Percentiles rank a stretch among this genome's conserved stretches.
Evolutionary conservation across 1,284 basidiomycete genomes (phyloP).

Genomic region (Moesziomyces globuligerus): DNA sequence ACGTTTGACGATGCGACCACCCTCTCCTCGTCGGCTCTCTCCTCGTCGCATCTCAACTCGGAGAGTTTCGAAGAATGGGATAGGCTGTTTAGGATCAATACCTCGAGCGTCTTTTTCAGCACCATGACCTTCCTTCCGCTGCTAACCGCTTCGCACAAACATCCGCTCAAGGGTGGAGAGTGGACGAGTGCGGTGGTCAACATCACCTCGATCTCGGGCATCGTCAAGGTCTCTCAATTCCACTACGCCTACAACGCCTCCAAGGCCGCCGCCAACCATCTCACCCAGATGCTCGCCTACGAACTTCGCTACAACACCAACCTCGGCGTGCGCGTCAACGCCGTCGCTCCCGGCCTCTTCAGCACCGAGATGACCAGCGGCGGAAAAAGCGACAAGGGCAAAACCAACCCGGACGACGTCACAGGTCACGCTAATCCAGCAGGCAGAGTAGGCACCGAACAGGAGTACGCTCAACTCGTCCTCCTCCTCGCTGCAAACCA

Average conservation of each 20-base stretch:
- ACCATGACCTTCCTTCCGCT: conserved; percentile 61
- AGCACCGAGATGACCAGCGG: conserved; percentile 53
- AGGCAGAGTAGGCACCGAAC: conserved; percentile 43
- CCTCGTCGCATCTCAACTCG: conserved; percentile 27
- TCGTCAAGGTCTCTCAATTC: conserved; percentile 46
- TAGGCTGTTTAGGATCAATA: conserved; percentile 47
- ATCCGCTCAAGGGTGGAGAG: not conserved
- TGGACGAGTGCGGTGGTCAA: conserved; percentile 46
- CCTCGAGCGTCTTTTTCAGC: conserved; percentile 50
- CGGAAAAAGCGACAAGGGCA: conserved; percentile 21
- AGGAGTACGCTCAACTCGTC: conserved; percentile 52
- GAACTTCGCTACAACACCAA: conserved; percentile 48
- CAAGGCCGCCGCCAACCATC: conserved; percentile 58
- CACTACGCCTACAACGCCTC: conserved; percentile 59
- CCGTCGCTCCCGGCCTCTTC: conserved; percentile 59
- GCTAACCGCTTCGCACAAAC: conserved; percentile 18
- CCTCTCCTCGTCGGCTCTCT: conserved; percentile 20
- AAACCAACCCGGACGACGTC: conserved; percentile 20
- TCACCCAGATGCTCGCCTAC: conserved; percentile 56
- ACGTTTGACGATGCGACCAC: conserved; percentile 13
- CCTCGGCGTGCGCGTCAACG: conserved; percentile 46
- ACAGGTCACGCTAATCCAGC: conserved; percentile 46
- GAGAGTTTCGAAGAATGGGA: conserved; percentile 50
- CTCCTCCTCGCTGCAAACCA: conserved; percentile 46
- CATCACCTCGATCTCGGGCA: conserved; percentile 51